A percentile compares a stretch with the other conserved stretches of the same genome.
phyloP scores from a whole-genome alignment of 352 stramenopile genomes.

The Phytophthora pini region DNA sequence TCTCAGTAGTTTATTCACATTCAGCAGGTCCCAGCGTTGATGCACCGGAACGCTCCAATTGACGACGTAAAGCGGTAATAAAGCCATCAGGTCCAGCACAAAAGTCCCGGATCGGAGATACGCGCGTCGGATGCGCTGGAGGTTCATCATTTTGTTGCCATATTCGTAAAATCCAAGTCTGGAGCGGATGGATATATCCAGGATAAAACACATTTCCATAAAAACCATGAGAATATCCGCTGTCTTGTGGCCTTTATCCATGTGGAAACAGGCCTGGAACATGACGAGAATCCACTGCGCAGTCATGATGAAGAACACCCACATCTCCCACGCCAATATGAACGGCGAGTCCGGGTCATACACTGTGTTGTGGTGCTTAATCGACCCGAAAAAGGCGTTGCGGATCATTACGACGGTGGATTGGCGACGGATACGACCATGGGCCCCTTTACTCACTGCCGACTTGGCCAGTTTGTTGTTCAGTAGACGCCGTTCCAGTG shows the following conservation, averaged over 20 bases:
- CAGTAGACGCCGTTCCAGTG: constrained; percentile 49
- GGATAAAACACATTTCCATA: constrained; percentile 52
- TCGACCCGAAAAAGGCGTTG: constrained; percentile 24
- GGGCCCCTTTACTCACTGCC: constrained; percentile 17
- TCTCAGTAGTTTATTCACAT: constrained; percentile 70
- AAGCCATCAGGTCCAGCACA: constrained; percentile 50
- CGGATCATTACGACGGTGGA: constrained; percentile 26
- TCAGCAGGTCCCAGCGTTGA: constrained; percentile 52
- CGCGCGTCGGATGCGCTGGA: constrained; percentile 29
- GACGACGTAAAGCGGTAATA: constrained; percentile 58
- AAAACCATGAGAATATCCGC: constrained; percentile 41
- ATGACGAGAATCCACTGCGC: constrained; percentile 55
- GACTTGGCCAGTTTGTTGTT: constrained; percentile 50
- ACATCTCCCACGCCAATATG: constrained; percentile 68
- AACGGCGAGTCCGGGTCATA: constrained; percentile 57
- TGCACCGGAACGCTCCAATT: constrained; percentile 44
- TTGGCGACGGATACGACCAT: constrained; percentile 18
- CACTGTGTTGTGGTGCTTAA: constrained; percentile 11
- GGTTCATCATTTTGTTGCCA: constrained; percentile 73
- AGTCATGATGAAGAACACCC: constrained; percentile 63
- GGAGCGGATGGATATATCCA: constrained; percentile 63
- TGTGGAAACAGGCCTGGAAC: constrained; percentile 32
- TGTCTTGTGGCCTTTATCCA: constrained; percentile 1
- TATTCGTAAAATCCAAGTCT: constrained; percentile 69
- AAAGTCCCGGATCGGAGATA: constrained; percentile 59